phyloP scores from a whole-genome alignment of 257 asterid genomes.

The Henckelia pumila region DNA sequence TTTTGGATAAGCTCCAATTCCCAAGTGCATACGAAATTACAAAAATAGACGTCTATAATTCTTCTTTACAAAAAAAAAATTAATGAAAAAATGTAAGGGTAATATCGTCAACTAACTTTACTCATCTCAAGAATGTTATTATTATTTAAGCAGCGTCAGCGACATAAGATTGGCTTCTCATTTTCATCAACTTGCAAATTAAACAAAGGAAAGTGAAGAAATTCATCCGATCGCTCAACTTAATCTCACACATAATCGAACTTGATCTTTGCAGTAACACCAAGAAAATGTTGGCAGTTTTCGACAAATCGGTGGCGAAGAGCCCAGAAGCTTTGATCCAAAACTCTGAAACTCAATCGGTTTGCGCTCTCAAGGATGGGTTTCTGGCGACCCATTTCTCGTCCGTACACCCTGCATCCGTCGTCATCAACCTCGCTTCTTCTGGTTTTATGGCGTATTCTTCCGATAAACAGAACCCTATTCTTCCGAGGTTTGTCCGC shows the following conservation, averaged over 20 bases:
- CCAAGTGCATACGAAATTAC: slow-evolving; percentile 3
- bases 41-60: no score
- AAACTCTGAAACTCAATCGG: slow-evolving; percentile 38
- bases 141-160: neutral
- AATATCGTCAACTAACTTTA: slow-evolving; percentile 14
- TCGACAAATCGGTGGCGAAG: slow-evolving; percentile 77
- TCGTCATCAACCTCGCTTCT: slow-evolving; percentile 68
- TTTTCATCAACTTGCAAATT: slow-evolving; percentile 7
- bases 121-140: neutral
- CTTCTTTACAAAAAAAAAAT: no score
- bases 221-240: neutral
- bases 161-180: neutral
- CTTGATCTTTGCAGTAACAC: neutral
- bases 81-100: slow-evolving; percentile 20
- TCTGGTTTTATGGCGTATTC: slow-evolving; percentile 75
- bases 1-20: slow-evolving; percentile 21
- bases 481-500: slow-evolving; percentile 61
- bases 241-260: neutral
- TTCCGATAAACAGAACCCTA: slow-evolving; percentile 60
- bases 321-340: slow-evolving; percentile 83
- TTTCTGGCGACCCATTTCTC: slow-evolving; percentile 66
- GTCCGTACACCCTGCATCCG: slow-evolving; percentile 58
- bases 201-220: neutral
- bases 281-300: slow-evolving; percentile 70
- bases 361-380: slow-evolving; percentile 70